Conservation (phyloP, 2,329 filamentous ascomycete species). For the Pestalotiopsis sp. region DNA sequence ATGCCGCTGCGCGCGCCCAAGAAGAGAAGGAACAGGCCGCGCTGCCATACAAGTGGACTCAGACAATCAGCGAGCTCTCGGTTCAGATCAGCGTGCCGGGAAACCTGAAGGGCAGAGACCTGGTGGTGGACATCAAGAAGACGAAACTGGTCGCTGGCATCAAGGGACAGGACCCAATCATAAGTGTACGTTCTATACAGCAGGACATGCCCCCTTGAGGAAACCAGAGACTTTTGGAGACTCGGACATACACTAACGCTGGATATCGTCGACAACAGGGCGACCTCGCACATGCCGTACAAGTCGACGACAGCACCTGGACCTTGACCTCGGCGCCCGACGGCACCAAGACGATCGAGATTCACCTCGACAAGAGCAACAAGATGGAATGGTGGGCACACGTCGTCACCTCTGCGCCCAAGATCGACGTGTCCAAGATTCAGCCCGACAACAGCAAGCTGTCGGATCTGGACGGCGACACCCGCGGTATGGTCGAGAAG, state of each 20-base stretch:
- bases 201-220: background rate
- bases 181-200: conserved; percentile 60
- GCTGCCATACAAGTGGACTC: conserved; percentile 96
- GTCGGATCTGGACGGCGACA: conserved; percentile 91
- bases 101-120: conserved; percentile 81
- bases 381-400: conserved; percentile 99
- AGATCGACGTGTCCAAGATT: conserved; percentile 95
- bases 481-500: conserved; percentile 97
- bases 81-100: conserved; percentile 75
- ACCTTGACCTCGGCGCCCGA: conserved; percentile 74
- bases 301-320: conserved; percentile 90
- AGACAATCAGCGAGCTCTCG: conserved; percentile 87
- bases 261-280: conserved; percentile 55
- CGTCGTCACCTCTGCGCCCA: conserved; percentile 81
- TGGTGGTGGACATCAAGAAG: conserved; percentile 82
- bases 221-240: background rate
- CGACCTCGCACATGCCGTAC: conserved; percentile 77
- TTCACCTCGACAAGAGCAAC: conserved; percentile 94
- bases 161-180: conserved; percentile 84
- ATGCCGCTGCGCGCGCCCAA: conserved; percentile 62
- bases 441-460: conserved; percentile 89
- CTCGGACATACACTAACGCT: background rate
- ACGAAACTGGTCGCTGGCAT: conserved; percentile 75
- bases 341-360: conserved; percentile 67
- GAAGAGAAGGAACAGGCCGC: conserved; percentile 86